phyloP scores from a whole-genome alignment of 805 yeast genomes.

The Candida khao-thaluensis region DNA sequence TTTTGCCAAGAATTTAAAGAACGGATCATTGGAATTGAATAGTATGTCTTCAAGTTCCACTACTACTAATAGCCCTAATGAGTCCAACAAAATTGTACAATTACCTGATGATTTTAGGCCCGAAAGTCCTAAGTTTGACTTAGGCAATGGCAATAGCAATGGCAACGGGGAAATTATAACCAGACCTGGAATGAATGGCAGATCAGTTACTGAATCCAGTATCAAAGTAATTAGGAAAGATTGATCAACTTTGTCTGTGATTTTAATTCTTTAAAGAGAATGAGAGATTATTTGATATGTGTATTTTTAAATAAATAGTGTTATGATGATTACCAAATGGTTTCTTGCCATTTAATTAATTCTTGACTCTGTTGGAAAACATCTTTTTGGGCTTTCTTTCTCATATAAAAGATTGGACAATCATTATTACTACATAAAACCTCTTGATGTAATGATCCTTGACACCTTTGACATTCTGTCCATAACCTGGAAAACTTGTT shows the following conservation, averaged over 20 bases:
- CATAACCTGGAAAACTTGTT: slow-evolving; percentile 82
- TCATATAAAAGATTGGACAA: slow-evolving; percentile 97
- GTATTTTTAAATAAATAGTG: too few relatives aligned
- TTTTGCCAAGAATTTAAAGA: slow-evolving; percentile 46
- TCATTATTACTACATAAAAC: slow-evolving; percentile 93
- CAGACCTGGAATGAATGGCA: slow-evolving; percentile 19
- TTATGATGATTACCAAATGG: slow-evolving; percentile 54
- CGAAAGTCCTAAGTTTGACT: slow-evolving; percentile 20
- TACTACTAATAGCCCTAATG: slow-evolving; percentile 12
- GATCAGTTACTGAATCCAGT: slow-evolving; percentile 33
- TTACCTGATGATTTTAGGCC: slow-evolving; percentile 14
- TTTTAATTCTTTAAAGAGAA: too few relatives aligned
- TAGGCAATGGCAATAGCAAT: slow-evolving; percentile 29
- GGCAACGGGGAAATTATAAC: not conserved
- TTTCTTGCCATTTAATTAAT: slow-evolving; percentile 62
- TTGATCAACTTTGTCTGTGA: too few relatives aligned
- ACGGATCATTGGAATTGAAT: slow-evolving; percentile 27
- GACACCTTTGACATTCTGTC: slow-evolving; percentile 98
- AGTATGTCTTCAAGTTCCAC: slow-evolving; percentile 8
- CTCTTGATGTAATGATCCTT: slow-evolving; percentile 93
- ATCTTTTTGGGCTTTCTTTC: slow-evolving; percentile 82
- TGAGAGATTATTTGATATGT: too few relatives aligned
- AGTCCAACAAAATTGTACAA: slow-evolving; percentile 9
- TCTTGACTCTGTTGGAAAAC: slow-evolving; percentile 56
- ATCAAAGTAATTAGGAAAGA: slow-evolving; percentile 3